A percentile compares a stretch with the other conserved stretches of the same genome.
phyloP scores from a whole-genome alignment of 23 red algal genomes.

The Agarophyton chilense region DNA sequence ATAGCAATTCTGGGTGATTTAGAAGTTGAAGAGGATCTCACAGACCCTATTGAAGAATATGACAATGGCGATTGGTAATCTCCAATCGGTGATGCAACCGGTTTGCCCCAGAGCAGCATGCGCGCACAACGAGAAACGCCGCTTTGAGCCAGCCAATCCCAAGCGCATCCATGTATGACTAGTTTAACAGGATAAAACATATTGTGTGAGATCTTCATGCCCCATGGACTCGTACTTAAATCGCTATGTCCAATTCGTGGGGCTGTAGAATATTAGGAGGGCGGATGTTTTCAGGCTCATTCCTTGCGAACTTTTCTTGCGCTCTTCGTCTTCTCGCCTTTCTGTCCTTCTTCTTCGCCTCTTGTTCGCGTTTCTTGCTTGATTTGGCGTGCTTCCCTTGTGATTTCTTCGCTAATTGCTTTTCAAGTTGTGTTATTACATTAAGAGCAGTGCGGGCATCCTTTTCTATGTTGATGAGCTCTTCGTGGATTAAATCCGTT shows the following conservation, averaged over 20 bases:
- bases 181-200: neutral
- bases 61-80: neutral
- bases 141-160: neutral
- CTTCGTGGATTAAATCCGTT: constrained; percentile 12
- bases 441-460: neutral
- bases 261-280: neutral
- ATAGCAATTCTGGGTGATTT: neutral
- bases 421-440: constrained; percentile 1
- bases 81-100: neutral
- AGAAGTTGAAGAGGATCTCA: constrained; percentile 9
- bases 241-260: constrained; percentile 53
- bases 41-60: constrained; percentile 37
- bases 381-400: constrained; percentile 7
- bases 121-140: neutral
- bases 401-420: neutral
- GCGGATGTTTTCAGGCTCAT: neutral
- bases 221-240: neutral
- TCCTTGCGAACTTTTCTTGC: constrained; percentile 51
- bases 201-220: neutral
- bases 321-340: constrained; percentile 57
- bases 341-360: constrained; percentile 51
- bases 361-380: constrained; percentile 55
- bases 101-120: neutral
- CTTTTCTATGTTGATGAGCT: neutral
- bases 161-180: neutral